phyloP scores from a whole-genome alignment of 441 rosid species.

The Populus tomentosa region DNA sequence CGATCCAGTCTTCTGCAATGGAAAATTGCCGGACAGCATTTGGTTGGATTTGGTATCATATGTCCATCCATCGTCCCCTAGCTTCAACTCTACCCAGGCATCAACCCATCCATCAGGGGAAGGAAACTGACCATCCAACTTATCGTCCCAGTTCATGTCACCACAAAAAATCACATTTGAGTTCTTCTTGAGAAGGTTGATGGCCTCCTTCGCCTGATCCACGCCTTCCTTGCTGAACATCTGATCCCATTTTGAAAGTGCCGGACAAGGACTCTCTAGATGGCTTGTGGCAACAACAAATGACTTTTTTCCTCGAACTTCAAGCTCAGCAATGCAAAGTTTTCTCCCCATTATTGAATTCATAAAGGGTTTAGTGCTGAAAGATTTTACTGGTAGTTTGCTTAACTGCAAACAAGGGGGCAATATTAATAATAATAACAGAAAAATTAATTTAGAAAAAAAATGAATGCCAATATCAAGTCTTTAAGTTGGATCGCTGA shows the following conservation, averaged over 20 bases:
- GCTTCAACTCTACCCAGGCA: conserved; percentile 69
- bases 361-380: conserved; percentile 49
- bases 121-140: conserved; percentile 78
- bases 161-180: conserved; percentile 76
- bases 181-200: conserved; percentile 41
- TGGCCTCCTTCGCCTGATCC: conserved; percentile 65
- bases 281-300: conserved; percentile 84
- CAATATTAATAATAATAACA: not conserved
- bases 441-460: too few species aligned
- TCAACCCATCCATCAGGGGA: conserved; percentile 67
- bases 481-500: too few species aligned
- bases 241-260: conserved; percentile 93
- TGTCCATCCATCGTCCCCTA: conserved; percentile 71
- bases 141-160: conserved; percentile 97
- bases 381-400: conserved; percentile 66
- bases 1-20: conserved; percentile 76
- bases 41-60: conserved; percentile 83
- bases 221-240: conserved; percentile 91
- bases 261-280: conserved; percentile 95
- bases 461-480: not conserved
- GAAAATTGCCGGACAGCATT: conserved; percentile 75
- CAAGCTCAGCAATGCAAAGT: conserved; percentile 60
- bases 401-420: conserved; percentile 51
- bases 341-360: conserved; percentile 87
- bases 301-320: conserved; percentile 45